Evolutionary conservation across 495 filamentous ascomycete species (phyloP).

Genomic region (Hypoxylon intermedium): DNA sequence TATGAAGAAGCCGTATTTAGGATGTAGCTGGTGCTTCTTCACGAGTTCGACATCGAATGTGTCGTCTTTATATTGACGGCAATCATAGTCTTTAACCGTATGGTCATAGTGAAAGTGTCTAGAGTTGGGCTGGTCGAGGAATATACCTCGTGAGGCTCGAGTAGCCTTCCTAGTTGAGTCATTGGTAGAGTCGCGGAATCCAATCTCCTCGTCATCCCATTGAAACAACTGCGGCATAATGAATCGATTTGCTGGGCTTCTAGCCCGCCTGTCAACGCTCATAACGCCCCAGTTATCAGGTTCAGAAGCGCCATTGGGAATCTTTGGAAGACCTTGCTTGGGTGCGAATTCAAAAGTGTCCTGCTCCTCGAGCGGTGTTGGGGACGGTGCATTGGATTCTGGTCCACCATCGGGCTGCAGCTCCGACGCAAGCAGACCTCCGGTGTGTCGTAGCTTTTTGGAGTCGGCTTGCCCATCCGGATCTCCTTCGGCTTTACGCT

Average conservation of each 20-base stretch:
- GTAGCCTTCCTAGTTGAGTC: conserved; percentile 50
- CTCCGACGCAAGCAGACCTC: conserved; percentile 52
- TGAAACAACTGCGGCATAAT: conserved; percentile 49
- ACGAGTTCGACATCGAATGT: conserved; percentile 52
- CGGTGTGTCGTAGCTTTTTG: conserved; percentile 52
- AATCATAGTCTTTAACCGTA: conserved; percentile 51
- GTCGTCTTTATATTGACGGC: conserved; percentile 45
- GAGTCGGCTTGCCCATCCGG: conserved; percentile 47
- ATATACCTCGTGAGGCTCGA: conserved; percentile 49
- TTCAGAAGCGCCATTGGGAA: conserved; percentile 48
- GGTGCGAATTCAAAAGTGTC: conserved; percentile 26
- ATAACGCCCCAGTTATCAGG: conserved; percentile 53
- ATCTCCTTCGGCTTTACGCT: conserved; percentile 52
- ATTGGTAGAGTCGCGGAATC: conserved; percentile 59
- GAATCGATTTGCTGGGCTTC: conserved; percentile 52
- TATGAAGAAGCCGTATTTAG: conserved; percentile 50
- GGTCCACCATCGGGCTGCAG: conserved; percentile 48
- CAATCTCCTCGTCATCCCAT: conserved; percentile 53
- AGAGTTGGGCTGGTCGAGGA: conserved; percentile 49
- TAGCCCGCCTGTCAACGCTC: conserved; percentile 43
- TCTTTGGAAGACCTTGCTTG: conserved; percentile 40
- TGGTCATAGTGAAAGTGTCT: conserved; percentile 53
- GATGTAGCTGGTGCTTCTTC: conserved; percentile 53
- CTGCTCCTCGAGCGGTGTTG: conserved; percentile 32
- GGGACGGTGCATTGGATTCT: conserved; percentile 49